Evolutionary conservation across 225 moss, liverwort and hornwort species (phyloP).

Genomic region (Sphagnum tenellum): DNA sequence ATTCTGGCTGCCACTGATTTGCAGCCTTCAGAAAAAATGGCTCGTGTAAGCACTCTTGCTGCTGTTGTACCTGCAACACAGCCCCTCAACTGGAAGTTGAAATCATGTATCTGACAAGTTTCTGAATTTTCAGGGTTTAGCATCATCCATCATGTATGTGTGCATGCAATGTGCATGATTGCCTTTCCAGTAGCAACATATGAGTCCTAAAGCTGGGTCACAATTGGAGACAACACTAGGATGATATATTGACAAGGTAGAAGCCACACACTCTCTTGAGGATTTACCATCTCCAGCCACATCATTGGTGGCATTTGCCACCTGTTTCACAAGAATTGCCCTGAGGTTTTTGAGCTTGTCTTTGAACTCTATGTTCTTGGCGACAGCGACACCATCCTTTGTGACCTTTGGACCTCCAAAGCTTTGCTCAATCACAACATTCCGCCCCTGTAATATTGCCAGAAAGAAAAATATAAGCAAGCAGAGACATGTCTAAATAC

Average conservation of each 20-base stretch:
- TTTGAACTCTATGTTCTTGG: conserved; percentile 81
- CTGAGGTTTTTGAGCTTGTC: conserved; percentile 77
- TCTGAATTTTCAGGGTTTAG: no score
- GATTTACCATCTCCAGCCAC: conserved; percentile 87
- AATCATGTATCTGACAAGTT: no score
- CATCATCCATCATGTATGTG: no score
- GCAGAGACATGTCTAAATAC: neutral
- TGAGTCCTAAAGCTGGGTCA: no score
- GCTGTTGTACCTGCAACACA: conserved; percentile 49
- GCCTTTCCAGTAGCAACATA: no score
- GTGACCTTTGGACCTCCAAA: conserved; percentile 78
- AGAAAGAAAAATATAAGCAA: no score
- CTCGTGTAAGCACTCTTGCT: conserved; percentile 86
- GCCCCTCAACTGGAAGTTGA: no score
- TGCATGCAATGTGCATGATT: no score
- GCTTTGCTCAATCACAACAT: conserved; percentile 81
- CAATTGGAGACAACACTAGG: no score
- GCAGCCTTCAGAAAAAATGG: conserved; percentile 89
- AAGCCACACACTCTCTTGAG: conserved; percentile 7
- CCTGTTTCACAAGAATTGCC: conserved; percentile 77
- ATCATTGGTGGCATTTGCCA: conserved; percentile 87
- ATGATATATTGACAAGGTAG: no score
- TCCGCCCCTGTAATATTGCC: conserved; percentile 44
- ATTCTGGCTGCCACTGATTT: conserved; percentile 70
- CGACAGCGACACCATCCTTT: conserved; percentile 90